phyloP scores from a whole-genome alignment of 352 stramenopile genomes.

The Aphanomyces invadans region DNA sequence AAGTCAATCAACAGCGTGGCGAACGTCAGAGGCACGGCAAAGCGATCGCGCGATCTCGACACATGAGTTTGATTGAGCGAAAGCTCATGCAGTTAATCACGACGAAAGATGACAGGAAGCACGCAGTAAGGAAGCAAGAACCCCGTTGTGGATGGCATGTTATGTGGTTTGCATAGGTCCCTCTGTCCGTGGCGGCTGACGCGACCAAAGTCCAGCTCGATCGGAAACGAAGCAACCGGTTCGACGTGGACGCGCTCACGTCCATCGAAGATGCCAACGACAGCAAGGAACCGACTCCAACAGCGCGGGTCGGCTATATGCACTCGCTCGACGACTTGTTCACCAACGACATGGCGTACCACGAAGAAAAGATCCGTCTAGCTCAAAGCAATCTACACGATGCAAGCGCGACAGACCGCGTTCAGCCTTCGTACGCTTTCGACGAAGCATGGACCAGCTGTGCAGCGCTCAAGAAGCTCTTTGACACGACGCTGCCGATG shows the following conservation, averaged over 20 bases:
- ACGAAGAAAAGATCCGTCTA: background rate
- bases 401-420: background rate
- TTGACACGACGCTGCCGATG: background rate
- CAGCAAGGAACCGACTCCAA: background rate
- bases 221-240: background rate
- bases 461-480: background rate
- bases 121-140: too few relatives aligned
- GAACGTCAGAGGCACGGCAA: background rate
- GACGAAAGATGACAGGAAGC: background rate
- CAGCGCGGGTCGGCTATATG: background rate
- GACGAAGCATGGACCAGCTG: background rate
- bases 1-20: background rate
- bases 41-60: background rate
- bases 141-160: background rate
- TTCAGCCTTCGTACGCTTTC: background rate
- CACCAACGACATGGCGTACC: background rate
- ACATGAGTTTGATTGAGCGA: constrained; percentile 4
- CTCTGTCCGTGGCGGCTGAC: too few relatives aligned
- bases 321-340: background rate
- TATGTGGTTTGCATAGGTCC: too few relatives aligned
- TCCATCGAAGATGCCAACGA: background rate
- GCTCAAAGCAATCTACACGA: background rate
- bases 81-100: background rate
- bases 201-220: background rate
- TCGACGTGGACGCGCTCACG: background rate